Conservation (phyloP, 495 filamentous ascomycete genomes). For the Podospora comata region DNA sequence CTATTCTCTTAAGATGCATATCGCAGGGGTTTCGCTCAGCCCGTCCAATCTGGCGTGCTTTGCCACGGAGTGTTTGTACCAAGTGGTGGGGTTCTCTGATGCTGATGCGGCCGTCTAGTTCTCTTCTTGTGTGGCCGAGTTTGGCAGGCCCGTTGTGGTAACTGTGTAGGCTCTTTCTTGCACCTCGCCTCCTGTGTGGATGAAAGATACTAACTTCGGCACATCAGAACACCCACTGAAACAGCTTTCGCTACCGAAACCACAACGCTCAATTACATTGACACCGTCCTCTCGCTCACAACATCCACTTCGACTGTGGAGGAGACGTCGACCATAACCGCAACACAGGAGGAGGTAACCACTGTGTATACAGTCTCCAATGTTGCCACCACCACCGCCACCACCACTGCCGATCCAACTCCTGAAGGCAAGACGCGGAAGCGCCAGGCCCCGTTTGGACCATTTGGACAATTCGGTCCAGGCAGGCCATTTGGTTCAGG, state of each 20-base stretch:
- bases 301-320: neutral
- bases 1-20: no score
- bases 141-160: neutral
- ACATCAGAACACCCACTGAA: neutral
- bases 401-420: neutral
- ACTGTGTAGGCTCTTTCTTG: slow-evolving; percentile 3
- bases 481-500: no score
- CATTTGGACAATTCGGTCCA: no score
- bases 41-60: no score
- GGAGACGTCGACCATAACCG: neutral
- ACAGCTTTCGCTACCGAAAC: neutral
- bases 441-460: neutral
- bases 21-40: no score
- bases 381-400: neutral
- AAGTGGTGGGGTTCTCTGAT: no score
- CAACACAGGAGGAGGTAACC: neutral
- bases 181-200: neutral
- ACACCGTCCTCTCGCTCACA: neutral
- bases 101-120: neutral
- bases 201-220: neutral
- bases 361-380: neutral
- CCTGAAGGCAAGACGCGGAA: neutral
- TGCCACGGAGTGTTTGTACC: no score
- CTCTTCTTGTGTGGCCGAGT: neutral
- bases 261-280: neutral